A percentile compares a stretch with the other conserved stretches of the same genome.
Evolutionary conservation across 2,329 filamentous ascomycete genomes (phyloP).

Genomic region (Trichothecium sympodiale): DNA sequence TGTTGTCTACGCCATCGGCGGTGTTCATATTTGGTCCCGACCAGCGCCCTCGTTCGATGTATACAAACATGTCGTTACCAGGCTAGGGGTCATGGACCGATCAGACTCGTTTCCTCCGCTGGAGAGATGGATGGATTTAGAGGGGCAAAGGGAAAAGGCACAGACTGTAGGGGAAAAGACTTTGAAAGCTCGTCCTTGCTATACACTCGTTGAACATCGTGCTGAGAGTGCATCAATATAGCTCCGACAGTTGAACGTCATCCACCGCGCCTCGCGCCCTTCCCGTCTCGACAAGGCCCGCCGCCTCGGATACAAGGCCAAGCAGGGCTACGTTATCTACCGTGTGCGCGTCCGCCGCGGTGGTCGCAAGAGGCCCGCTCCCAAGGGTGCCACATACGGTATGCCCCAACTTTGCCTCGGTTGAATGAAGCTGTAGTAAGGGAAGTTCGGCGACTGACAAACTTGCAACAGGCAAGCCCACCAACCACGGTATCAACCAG

Average conservation of each 20-base stretch:
- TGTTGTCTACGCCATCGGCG: too few relatives aligned
- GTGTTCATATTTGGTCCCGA: too few relatives aligned
- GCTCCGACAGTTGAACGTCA: conserved; percentile 99
- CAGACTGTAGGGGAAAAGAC: conserved; percentile 5
- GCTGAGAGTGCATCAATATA: conserved; percentile 99
- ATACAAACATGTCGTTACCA: too few relatives aligned
- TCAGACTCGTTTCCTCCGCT: background rate
- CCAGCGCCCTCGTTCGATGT: too few relatives aligned
- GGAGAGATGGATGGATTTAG: too few relatives aligned
- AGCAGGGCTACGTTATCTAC: conserved; percentile 99
- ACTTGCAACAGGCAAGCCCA: conserved; percentile 78
- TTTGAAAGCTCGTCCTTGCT: conserved; percentile 39
- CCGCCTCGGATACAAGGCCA: conserved; percentile 99
- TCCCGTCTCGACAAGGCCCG: conserved; percentile 99
- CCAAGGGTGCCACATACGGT: conserved; percentile 99
- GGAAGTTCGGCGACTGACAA: conserved; percentile 5
- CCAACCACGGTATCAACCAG: conserved; percentile 99
- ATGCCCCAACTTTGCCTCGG: conserved; percentile 23
- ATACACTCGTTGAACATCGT: conserved; percentile 99
- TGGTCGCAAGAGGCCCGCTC: conserved; percentile 92
- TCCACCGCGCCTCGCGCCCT: conserved; percentile 96
- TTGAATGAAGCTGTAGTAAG: background rate
- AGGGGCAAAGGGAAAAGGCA: too few relatives aligned
- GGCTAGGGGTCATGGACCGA: background rate
- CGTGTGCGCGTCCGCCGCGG: conserved; percentile 95